Evolutionary conservation across 768 basidiomycete genomes (phyloP).

Genomic region (Kwoniella heveanensis): DNA sequence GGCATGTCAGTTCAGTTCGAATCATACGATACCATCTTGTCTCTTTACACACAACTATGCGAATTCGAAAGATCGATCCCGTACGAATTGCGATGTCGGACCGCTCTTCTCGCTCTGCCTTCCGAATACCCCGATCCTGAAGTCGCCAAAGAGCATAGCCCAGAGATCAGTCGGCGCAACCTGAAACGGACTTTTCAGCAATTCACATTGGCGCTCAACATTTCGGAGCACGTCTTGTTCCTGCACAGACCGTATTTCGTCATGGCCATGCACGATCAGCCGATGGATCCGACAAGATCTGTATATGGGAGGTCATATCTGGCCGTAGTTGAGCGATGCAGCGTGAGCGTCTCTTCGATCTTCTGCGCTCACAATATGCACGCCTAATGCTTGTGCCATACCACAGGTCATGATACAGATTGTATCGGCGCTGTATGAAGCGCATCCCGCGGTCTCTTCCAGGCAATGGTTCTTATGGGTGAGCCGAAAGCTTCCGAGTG

Average conservation of each 20-base stretch:
- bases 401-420: slow-evolving; percentile 31
- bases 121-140: slow-evolving; percentile 26
- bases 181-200: slow-evolving; percentile 30
- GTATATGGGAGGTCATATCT: slow-evolving; percentile 27
- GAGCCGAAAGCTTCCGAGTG: too few species aligned
- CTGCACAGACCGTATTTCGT: slow-evolving; percentile 37
- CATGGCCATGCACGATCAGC: slow-evolving; percentile 28
- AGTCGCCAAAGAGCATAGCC: slow-evolving; percentile 13
- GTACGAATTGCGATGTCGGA: slow-evolving; percentile 30
- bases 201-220: slow-evolving; percentile 27
- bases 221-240: slow-evolving; percentile 32
- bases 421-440: slow-evolving; percentile 20
- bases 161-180: slow-evolving; percentile 20
- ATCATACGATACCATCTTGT: slow-evolving; percentile 14
- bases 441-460: slow-evolving; percentile 19
- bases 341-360: slow-evolving; percentile 18
- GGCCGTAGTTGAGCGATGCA: slow-evolving; percentile 33
- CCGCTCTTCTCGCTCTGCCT: slow-evolving; percentile 22
- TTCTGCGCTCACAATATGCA: too few species aligned
- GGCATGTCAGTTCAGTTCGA: slow-evolving; percentile 17
- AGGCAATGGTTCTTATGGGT: slow-evolving; percentile 41
- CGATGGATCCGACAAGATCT: slow-evolving; percentile 25
- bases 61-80: slow-evolving; percentile 26
- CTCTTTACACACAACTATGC: slow-evolving; percentile 22
- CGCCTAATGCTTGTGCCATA: too few species aligned